These are phyloP conservation scores for Holtermanniella nyarrowii DNA, from an alignment of 768 basidiomycete species.

Conservation along the genomic window DNA sequence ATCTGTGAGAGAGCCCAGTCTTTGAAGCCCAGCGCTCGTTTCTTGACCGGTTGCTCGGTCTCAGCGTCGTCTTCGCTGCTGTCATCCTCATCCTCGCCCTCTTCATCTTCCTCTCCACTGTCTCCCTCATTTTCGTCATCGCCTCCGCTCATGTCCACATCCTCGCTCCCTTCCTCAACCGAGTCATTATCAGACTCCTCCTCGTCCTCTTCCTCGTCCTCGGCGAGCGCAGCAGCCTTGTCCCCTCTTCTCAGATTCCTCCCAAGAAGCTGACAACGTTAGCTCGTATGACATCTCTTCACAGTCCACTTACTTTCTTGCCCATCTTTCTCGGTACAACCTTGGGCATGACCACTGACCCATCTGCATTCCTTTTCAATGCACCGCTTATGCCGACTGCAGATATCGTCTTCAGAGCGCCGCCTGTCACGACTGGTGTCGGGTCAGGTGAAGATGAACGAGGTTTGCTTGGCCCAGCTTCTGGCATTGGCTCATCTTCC, in stretches of 20 bases:
- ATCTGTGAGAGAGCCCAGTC: slow-evolving; percentile 74
- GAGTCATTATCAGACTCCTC: slow-evolving; percentile 26
- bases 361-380: slow-evolving; percentile 57
- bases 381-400: slow-evolving; percentile 50
- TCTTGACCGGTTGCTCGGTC: slow-evolving; percentile 20
- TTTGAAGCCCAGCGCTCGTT: slow-evolving; percentile 56
- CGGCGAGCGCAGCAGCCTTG: slow-evolving; percentile 9
- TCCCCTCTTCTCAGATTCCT: slow-evolving; percentile 5
- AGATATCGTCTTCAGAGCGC: too few relatives aligned
- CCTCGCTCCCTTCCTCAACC: slow-evolving; percentile 9
- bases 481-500: slow-evolving; percentile 1
- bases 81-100: slow-evolving; percentile 20
- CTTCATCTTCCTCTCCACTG: slow-evolving; percentile 19
- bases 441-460: slow-evolving; percentile 7
- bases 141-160: too few relatives aligned
- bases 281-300: background rate
- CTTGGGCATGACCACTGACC: slow-evolving; percentile 48
- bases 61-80: slow-evolving; percentile 9
- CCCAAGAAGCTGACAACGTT: background rate
- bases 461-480: slow-evolving; percentile 7
- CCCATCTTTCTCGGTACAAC: slow-evolving; percentile 44
- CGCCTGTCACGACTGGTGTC: background rate
- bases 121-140: slow-evolving; percentile 17
- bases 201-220: slow-evolving; percentile 18
- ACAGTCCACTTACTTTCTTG: slow-evolving; percentile 2